A percentile compares a stretch with the other conserved stretches of the same genome.
These are phyloP conservation scores for Neonothopanus nambi DNA, from an alignment of 1,284 basidiomycete genomes.

Conservation along the genomic window DNA sequence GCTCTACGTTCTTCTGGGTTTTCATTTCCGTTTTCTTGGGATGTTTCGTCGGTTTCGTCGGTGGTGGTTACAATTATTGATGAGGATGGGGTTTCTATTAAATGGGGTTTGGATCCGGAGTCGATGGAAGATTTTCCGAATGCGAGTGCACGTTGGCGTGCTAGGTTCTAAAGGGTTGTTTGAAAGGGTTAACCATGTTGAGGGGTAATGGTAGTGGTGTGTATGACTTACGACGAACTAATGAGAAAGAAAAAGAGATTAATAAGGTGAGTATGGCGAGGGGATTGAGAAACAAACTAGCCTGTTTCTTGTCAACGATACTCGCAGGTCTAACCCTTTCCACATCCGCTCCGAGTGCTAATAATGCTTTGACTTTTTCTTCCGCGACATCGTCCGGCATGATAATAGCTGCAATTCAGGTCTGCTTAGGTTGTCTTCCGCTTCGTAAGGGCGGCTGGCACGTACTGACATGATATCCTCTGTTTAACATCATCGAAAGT, in stretches of 20 bases:
- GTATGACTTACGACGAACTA: constrained; percentile 12
- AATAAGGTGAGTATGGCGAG: not conserved
- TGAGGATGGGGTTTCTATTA: constrained; percentile 36
- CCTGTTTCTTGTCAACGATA: constrained; percentile 94
- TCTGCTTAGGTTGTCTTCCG: not conserved
- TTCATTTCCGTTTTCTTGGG: constrained; percentile 7
- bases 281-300: constrained; percentile 31
- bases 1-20: constrained; percentile 44
- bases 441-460: not conserved
- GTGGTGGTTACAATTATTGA: constrained; percentile 62
- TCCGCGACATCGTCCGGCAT: constrained; percentile 93
- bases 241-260: not conserved
- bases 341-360: constrained; percentile 85
- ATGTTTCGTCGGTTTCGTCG: constrained; percentile 41
- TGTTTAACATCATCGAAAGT: constrained; percentile 27
- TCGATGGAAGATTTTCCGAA: constrained; percentile 60
- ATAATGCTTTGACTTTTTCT: constrained; percentile 87
- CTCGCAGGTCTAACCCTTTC: constrained; percentile 86
- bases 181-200: not conserved
- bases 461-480: constrained; percentile 79
- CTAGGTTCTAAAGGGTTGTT: constrained; percentile 67
- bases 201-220: not conserved
- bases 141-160: constrained; percentile 70
- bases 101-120: constrained; percentile 27
- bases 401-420: constrained; percentile 65